These are phyloP conservation scores for Rhodotorula sp. DNA, from an alignment of 1,284 basidiomycete species.

Conservation along the genomic window DNA sequence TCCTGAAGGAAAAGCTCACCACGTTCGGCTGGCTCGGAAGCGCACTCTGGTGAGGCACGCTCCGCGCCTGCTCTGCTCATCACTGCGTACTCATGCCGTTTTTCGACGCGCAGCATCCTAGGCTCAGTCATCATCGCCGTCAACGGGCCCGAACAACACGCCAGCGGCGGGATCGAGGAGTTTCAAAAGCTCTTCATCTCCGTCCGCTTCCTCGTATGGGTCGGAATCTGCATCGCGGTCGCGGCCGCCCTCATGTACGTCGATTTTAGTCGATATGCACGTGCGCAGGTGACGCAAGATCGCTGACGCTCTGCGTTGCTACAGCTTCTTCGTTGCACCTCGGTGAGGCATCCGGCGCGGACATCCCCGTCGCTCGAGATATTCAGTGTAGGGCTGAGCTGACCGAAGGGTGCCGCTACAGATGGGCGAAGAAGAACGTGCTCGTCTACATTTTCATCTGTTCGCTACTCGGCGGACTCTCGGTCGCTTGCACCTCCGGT, in stretches of 20 bases:
- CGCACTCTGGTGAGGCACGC: conserved; percentile 61
- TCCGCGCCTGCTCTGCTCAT: background rate
- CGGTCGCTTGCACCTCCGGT: conserved; percentile 92
- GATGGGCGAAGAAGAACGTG: conserved; percentile 91
- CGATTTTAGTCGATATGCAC: background rate
- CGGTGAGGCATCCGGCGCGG: background rate
- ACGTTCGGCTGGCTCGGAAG: conserved; percentile 82
- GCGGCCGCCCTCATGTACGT: conserved; percentile 63
- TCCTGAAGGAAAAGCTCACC: conserved; percentile 87
- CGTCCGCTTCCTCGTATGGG: conserved; percentile 82
- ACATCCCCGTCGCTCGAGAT: too few species aligned
- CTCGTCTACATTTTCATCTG: conserved; percentile 83
- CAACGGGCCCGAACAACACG: conserved; percentile 77
- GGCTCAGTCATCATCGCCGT: conserved; percentile 80
- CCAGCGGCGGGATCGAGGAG: conserved; percentile 72
- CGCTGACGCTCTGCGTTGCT: background rate
- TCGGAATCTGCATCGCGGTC: conserved; percentile 62
- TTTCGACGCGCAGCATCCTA: conserved; percentile 59
- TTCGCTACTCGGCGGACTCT: conserved; percentile 93
- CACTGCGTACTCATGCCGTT: background rate
- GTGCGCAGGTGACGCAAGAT: too few species aligned
- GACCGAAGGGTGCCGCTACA: conserved; percentile 49
- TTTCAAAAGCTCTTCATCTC: conserved; percentile 84
- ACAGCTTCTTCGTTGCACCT: conserved; percentile 71
- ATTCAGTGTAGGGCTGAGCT: too few species aligned